These are phyloP conservation scores for Lentinus tigrinus DNA, from an alignment of 768 basidiomycete species.

Conservation along the genomic window DNA sequence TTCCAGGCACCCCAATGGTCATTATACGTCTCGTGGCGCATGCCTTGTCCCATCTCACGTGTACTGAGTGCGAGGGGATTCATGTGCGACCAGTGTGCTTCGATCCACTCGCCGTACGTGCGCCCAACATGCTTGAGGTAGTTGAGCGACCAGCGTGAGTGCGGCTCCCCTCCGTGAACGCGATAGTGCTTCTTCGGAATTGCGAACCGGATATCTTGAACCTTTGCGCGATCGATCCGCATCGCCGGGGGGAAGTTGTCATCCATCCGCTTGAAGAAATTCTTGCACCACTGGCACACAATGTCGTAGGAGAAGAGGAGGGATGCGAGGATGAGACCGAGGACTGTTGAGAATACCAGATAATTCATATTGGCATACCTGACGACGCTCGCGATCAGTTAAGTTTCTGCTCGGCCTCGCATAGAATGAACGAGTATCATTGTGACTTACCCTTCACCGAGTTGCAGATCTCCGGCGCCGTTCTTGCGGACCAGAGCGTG, in stretches of 20 bases:
- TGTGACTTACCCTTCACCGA: slow-evolving; percentile 23
- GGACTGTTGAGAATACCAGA: slow-evolving; percentile 9
- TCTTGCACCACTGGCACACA: slow-evolving; percentile 27
- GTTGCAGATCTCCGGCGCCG: slow-evolving; percentile 26
- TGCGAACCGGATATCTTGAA: slow-evolving; percentile 5
- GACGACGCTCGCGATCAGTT: background rate
- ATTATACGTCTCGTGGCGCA: slow-evolving; percentile 11
- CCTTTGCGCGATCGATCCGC: background rate
- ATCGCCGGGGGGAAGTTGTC: background rate
- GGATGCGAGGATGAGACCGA: background rate
- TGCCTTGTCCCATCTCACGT: slow-evolving; percentile 17
- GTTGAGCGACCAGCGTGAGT: slow-evolving; percentile 31
- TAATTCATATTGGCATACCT: slow-evolving; percentile 25
- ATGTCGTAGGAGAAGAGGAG: slow-evolving; percentile 22
- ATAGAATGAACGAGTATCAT: no score
- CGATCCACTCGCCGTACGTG: slow-evolving; percentile 27
- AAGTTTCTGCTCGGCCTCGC: no score
- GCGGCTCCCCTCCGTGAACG: slow-evolving; percentile 26
- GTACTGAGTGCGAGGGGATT: slow-evolving; percentile 8
- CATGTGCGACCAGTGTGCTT: slow-evolving; percentile 18
- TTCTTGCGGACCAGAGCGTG: slow-evolving; percentile 21
- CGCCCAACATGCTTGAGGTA: slow-evolving; percentile 15
- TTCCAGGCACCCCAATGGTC: slow-evolving; percentile 31
- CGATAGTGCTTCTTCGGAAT: slow-evolving; percentile 35
- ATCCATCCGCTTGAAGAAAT: slow-evolving; percentile 21